Evolutionary conservation across 2,329 filamentous ascomycete genomes (phyloP), one percentile per base, ranked within the genome.

Genomic region (Emericellopsis atlantica): DNA sequence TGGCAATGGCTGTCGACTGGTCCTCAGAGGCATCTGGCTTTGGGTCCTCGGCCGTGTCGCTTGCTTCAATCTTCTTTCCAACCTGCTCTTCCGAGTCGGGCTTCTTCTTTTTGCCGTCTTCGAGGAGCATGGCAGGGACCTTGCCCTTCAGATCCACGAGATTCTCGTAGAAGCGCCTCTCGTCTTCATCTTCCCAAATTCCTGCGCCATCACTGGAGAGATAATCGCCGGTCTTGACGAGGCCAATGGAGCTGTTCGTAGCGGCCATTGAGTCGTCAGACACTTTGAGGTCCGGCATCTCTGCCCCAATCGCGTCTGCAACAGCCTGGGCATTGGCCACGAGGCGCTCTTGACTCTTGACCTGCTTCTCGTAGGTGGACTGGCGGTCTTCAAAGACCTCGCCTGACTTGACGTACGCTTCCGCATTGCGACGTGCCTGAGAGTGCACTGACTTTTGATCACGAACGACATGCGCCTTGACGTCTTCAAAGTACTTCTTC

Each of bases 111-210:
- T 93, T 95, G 40, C 78, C 79, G 51, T 96, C 92, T 54, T 98
- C 92, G 1, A 98, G 75, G 8, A 98, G 69, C 51, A 98, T 93
- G 2, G 83, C 83, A 0, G 92, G 93, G 3, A 98, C 92, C 51
- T 95, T 93, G 50, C 93, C 92, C 56, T 93, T 95, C 14, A 98
- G 67, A 55, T 98, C 92, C 11, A 94, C 84, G 10, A 98, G 62
- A 48, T 95, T 96, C 66, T 98, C 92, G 62, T 98, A 98, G 59
- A 98, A 98, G 45, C 92, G 84, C 44, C 92, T 80, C 61, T 98
- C 90, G 41, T 98, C 92, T 55, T 98, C 92, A 51, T 98, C 92
- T 64, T 95, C 89, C 92, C 92, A 98, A 46, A 98, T 96, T 1
- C 92, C 92, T 21, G 89, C 76, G 16, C 88, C 89, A 44, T 96